Evolutionary conservation across 257 asterid species (phyloP), one percentile per base, ranked within the genome.

Genomic region (Craterostigma plantagineum): DNA sequence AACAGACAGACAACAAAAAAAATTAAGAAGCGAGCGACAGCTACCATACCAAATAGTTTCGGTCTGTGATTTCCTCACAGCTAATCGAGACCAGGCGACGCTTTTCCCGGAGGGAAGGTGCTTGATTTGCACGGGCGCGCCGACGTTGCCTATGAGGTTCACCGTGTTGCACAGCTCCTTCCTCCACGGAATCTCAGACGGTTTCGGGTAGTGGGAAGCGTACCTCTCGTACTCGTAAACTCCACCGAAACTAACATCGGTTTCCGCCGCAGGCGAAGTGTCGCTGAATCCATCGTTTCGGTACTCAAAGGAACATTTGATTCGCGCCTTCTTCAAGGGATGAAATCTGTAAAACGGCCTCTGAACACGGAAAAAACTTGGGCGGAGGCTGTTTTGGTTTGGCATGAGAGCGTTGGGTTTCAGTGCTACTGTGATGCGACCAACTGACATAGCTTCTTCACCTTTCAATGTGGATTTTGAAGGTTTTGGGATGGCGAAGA

Each of bases 131-230:
- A 84, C 76, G 0, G 93, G 90, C 46, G 71, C 56, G 0, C 81
- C 92, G 34, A 84, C 71, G n/a, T 59, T 64, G 18, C 95, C 95
- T 34, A 84, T 84, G 11, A 84, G 81, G 54, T 80, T 91, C 39
- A 84, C 70, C 55, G 68, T 55, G 41, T 70, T 65, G 61, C 77
- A 70, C 34, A 70, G 68, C 65, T 70, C 73, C 62, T 70, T 70
- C 62, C 62, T 65, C 77, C 73, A 70, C 70, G 43, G 65, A 62
- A 70, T 65, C 70, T 70, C 77, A 36, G 63, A 35, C 51, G 77
- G 77, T 49, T 55, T 40, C 11, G 77, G 68, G 15, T 42, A 59
- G 62, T 61, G 70, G 8, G 64, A 7, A 4, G 69, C 70, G 14
- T 50, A 59, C 12, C 77, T 57, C n/a, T 70, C 73, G 65, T 70